phyloP scores from a whole-genome alignment of 768 basidiomycete species.

The Hericium coralloides region DNA sequence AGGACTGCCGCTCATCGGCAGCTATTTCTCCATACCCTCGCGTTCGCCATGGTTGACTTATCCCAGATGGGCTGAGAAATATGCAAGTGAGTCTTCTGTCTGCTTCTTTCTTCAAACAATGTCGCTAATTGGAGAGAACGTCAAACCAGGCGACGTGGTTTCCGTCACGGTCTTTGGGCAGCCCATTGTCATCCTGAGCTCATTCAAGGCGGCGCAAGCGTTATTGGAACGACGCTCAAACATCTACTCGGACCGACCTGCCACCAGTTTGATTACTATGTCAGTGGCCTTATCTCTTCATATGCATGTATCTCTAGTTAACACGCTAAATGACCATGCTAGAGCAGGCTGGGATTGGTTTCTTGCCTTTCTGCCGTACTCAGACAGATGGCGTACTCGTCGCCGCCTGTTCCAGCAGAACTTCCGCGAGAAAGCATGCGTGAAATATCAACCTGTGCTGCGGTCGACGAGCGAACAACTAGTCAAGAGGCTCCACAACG shows the following conservation, averaged over 20 bases:
- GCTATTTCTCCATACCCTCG: background rate
- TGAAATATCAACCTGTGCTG: background rate
- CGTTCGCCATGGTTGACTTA: background rate
- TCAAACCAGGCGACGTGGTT: too few species aligned
- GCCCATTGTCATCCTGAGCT: too few species aligned
- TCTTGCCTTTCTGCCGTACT: background rate
- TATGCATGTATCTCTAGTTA: background rate
- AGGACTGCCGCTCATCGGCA: background rate
- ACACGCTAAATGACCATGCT: background rate
- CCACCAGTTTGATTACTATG: too few species aligned
- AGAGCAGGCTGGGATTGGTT: background rate
- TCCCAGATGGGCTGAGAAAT: background rate
- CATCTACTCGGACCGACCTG: too few species aligned
- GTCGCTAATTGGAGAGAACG: too few species aligned
- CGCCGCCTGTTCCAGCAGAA: background rate
- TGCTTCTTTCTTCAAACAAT: too few species aligned
- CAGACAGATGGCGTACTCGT: background rate
- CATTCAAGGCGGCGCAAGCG: too few species aligned
- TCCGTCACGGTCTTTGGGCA: too few species aligned
- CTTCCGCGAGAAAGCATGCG: background rate
- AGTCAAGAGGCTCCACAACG: background rate
- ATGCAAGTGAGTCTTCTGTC: background rate
- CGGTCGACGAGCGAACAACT: background rate
- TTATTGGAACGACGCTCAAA: too few species aligned
- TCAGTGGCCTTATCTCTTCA: too few species aligned